phyloP scores from a whole-genome alignment of 2,329 filamentous ascomycete species.

The Xylariaceae sp. region DNA sequence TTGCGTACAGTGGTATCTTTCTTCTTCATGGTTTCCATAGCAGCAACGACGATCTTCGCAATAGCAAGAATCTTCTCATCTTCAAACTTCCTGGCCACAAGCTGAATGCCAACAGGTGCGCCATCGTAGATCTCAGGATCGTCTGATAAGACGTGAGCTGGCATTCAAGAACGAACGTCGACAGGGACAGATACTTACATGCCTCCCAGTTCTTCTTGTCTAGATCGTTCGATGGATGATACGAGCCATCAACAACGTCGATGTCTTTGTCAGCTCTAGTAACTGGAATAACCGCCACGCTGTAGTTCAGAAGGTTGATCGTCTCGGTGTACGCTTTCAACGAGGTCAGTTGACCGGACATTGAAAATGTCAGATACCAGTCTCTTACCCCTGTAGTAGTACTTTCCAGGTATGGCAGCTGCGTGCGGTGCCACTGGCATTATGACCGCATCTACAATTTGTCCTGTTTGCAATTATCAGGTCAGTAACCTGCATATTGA shows the following conservation, averaged over 20 bases:
- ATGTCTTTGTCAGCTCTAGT: constrained; percentile 48
- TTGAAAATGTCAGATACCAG: neutral
- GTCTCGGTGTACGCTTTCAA: constrained; percentile 30
- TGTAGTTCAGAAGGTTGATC: constrained; percentile 56
- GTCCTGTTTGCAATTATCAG: constrained; percentile 25
- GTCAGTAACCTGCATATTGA: neutral
- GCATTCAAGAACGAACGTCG: neutral
- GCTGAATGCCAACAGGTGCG: constrained; percentile 44
- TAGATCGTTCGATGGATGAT: constrained; percentile 36
- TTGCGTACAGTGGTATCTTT: neutral
- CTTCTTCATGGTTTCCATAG: constrained; percentile 13
- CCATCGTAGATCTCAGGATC: constrained; percentile 46
- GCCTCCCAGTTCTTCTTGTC: constrained; percentile 43
- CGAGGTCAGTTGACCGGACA: neutral
- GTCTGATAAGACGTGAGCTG: constrained; percentile 30
- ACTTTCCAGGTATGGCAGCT: constrained; percentile 44
- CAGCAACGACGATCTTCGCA: constrained; percentile 31
- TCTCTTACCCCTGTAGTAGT: constrained; percentile 30
- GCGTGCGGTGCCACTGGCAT: constrained; percentile 47
- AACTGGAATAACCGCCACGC: constrained; percentile 50
- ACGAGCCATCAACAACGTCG: constrained; percentile 39
- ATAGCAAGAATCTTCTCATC: constrained; percentile 48
- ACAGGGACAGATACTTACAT: constrained; percentile 37
- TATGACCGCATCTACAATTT: constrained; percentile 53
- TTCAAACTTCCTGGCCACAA: constrained; percentile 45